phyloP scores from a whole-genome alignment of 306 rosid genomes.

The Delonix regia region DNA sequence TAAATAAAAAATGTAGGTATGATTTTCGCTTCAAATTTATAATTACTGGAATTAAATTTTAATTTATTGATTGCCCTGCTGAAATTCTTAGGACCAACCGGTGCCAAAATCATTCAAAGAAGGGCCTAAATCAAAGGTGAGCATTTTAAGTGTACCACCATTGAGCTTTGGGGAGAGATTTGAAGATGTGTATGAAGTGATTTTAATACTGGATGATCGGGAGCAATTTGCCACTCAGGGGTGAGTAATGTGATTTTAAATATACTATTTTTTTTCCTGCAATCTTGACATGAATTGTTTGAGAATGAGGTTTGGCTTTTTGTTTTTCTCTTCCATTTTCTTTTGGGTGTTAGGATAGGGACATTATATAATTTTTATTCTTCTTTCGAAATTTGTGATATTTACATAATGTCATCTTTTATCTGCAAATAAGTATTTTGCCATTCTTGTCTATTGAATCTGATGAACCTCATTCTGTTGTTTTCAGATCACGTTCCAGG shows the following conservation, averaged over 20 bases:
- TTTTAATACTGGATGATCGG: slow-evolving; percentile 86
- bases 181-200: slow-evolving; percentile 80
- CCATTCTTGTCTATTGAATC: slow-evolving; percentile 28
- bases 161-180: slow-evolving; percentile 85
- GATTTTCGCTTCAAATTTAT: slow-evolving; percentile 5
- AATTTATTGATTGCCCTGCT: slow-evolving; percentile 34
- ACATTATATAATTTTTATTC: not conserved
- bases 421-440: not conserved
- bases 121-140: slow-evolving; percentile 46
- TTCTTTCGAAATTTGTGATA: not conserved
- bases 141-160: slow-evolving; percentile 72
- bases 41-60: not conserved
- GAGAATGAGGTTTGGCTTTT: not conserved
- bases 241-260: slow-evolving; percentile 53
- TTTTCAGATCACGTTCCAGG: slow-evolving; percentile 76
- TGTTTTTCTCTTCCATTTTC: not conserved
- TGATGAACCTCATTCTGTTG: slow-evolving; percentile 24
- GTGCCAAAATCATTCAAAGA: slow-evolving; percentile 45
- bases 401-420: not conserved
- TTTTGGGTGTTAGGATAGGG: not conserved
- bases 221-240: slow-evolving; percentile 91
- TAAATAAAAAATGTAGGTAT: too few relatives aligned
- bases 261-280: not conserved
- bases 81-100: slow-evolving; percentile 46
- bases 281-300: not conserved